Evolutionary conservation across 495 filamentous ascomycete genomes (phyloP).

Genomic region (Lophium mytilinum): DNA sequence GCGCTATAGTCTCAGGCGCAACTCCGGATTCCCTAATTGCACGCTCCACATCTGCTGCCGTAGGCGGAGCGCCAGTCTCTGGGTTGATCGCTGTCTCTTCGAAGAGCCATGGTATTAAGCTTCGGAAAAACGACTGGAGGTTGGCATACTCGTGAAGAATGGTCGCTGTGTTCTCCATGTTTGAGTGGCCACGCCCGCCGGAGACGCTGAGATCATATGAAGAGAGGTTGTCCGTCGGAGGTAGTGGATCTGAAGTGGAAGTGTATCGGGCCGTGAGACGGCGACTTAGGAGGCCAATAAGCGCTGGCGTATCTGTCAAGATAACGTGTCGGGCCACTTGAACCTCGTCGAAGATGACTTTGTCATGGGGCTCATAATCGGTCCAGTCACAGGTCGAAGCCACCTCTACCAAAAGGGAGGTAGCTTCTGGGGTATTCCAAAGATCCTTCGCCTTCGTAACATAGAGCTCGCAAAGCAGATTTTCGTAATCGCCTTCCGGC

Average conservation of each 20-base stretch:
- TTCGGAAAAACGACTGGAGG: background rate
- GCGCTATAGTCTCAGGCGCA: background rate
- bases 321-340: conserved; percentile 62
- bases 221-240: conserved; percentile 41
- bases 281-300: conserved; percentile 54
- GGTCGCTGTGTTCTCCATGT: background rate
- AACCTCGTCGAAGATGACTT: conserved; percentile 47
- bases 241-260: conserved; percentile 62
- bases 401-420: conserved; percentile 61
- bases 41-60: background rate
- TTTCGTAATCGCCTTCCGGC: conserved; percentile 59
- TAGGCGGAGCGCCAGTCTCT: conserved; percentile 4
- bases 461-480: conserved; percentile 71
- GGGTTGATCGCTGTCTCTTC: conserved; percentile 1
- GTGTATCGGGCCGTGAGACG: conserved; percentile 44
- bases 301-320: conserved; percentile 58
- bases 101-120: background rate
- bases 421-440: conserved; percentile 76
- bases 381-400: conserved; percentile 43
- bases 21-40: background rate
- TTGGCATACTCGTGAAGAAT: background rate
- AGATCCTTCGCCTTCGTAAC: conserved; percentile 72
- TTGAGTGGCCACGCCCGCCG: background rate
- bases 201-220: conserved; percentile 30
- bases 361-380: conserved; percentile 22